Evolutionary conservation across 371 early-diverging fungal species (phyloP).

Genomic region (Syncephalis plumigaleata): DNA sequence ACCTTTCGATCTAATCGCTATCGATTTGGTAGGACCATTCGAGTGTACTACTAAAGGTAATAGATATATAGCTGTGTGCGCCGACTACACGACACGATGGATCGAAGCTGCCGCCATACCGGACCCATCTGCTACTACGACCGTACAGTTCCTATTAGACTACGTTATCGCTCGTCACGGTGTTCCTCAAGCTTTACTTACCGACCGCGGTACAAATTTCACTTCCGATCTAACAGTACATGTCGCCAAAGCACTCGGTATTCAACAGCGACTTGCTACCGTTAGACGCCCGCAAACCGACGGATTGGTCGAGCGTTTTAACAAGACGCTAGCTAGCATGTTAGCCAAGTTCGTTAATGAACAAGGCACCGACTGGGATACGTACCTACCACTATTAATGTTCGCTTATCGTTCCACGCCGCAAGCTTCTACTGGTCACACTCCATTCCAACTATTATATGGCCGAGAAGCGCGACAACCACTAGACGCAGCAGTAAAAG

Average conservation of each 20-base stretch:
- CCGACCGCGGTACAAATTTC: conserved; percentile 13
- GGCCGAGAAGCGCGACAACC: neutral
- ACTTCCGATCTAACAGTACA: conserved; percentile 1
- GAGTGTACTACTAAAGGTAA: neutral
- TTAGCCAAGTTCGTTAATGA: conserved; percentile 1
- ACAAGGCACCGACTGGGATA: conserved; percentile 1
- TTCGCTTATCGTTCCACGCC: conserved; percentile 1
- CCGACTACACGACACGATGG: conserved; percentile 7
- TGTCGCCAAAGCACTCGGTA: conserved; percentile 5
- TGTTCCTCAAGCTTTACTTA: conserved; percentile 5
- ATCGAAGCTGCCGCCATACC: neutral
- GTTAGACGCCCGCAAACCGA: conserved; percentile 14
- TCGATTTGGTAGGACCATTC: conserved; percentile 6
- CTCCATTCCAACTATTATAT: conserved; percentile 5
- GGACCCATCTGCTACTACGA: neutral
- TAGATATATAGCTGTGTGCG: conserved; percentile 1
- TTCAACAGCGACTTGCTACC: conserved; percentile 8
- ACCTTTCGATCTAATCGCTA: conserved; percentile 2
- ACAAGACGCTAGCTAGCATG: conserved; percentile 5
- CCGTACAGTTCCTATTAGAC: neutral
- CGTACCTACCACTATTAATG: neutral
- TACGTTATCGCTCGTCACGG: conserved; percentile 5
- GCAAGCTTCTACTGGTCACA: neutral
- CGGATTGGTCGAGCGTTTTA: conserved; percentile 15
- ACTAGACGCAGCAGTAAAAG: no score